Base-by-base conservation (phyloP, 164 flowering plant species). In the Vitis rupestris region DNA sequence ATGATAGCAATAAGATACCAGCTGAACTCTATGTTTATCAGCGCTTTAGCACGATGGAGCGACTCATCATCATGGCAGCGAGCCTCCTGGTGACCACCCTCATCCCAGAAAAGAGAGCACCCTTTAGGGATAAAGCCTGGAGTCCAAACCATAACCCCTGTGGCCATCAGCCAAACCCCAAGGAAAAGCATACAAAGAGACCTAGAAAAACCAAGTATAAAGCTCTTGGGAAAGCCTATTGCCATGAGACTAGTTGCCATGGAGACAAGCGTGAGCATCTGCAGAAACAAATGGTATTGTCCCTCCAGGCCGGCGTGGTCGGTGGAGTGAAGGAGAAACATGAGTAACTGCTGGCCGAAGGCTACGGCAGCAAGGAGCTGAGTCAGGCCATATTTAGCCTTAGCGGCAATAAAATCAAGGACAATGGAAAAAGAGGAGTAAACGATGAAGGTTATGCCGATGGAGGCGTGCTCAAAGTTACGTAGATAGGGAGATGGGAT, bases 401-500 rank as follows among this genome's bases (percentile, higher is more conserved):
- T 37, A 37, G 6, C 4, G 44, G 44, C 44, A 6, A 37, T 0
- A 37, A 37, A 37, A 70, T 84, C 88, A 0, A 84, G 64, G 15
- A 70, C 2, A 56, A 82, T 56, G 27, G 87, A 70, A 57, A 74
- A 64, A 2, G 53, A 16, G 27, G 86, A 72, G 27, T 76, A 81
- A 31, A 75, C 49, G 31, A 81, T 54, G 60, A 83, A 77, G 55
- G 81, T 63, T 48, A 77, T 14, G 48, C 81, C 72, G n/a, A 83
- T 81, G 19, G 70, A 65, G 59, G 44, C 8, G 66, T 83, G 86
- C 63, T 83, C 86, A 23, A 81, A 74, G 74, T 83, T 76, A 3
- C 44, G 44, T 64, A 83, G 80, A 55, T 81, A 82, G 75, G 67
- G 64, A 2, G 82, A 65, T 3, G 80, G 83, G 59, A 83, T 80